Evolutionary conservation across 768 basidiomycete genomes (phyloP).

Genomic region (Mycena albidolilacea): DNA sequence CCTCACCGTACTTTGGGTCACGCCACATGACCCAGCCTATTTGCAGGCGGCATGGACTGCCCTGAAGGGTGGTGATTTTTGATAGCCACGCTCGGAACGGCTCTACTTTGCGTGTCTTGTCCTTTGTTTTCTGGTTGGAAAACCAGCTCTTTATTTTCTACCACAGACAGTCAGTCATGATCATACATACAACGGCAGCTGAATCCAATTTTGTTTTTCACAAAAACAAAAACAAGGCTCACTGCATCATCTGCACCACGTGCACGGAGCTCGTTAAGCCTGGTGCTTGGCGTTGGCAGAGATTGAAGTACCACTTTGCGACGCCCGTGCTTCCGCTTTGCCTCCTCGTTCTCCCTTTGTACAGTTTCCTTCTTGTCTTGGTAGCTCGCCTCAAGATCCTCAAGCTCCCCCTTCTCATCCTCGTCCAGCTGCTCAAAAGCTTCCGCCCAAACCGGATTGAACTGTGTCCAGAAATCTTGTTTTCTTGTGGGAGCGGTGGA

Average conservation of each 20-base stretch:
- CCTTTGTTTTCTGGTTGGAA: neutral
- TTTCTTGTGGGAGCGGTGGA: neutral
- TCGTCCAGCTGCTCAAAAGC: too few relatives aligned
- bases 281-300: neutral
- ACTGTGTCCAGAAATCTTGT: neutral
- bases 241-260: neutral
- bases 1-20: neutral
- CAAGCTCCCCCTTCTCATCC: too few relatives aligned
- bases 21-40: neutral
- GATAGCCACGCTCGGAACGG: neutral
- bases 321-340: neutral
- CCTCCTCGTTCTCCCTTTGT: neutral
- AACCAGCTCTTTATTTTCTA: neutral
- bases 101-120: neutral
- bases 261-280: neutral
- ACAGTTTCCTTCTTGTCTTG: neutral
- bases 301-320: neutral
- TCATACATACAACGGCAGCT: too few relatives aligned
- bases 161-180: neutral
- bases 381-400: neutral
- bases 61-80: neutral
- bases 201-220: neutral
- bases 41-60: neutral
- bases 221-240: neutral
- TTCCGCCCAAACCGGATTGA: too few relatives aligned